These are phyloP conservation scores for Spizellomyces sp. DNA, from an alignment of 192 early-diverging fungal species.

Conservation along the genomic window DNA sequence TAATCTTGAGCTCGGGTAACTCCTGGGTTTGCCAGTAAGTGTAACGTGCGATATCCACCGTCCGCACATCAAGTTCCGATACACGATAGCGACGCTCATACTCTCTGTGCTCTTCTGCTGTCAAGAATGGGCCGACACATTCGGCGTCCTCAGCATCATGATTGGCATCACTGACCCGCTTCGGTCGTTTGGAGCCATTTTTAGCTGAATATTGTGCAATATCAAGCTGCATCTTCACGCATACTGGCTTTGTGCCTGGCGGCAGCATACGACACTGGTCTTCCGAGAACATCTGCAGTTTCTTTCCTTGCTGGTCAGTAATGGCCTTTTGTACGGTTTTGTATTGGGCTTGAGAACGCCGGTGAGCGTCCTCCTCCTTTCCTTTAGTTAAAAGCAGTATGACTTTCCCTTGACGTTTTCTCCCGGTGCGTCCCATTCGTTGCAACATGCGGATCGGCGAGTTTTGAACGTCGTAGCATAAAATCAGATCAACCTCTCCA, in stretches of 20 bases:
- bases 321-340: constrained; percentile 68
- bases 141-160: constrained; percentile 23
- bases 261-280: constrained; percentile 56
- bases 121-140: constrained; percentile 2
- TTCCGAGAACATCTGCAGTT: constrained; percentile 54
- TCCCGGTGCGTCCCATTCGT: constrained; percentile 79
- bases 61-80: not conserved
- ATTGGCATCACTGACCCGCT: constrained; percentile 23
- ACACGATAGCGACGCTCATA: not conserved
- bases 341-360: constrained; percentile 59
- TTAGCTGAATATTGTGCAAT: constrained; percentile 46
- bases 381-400: constrained; percentile 69
- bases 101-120: constrained; percentile 4
- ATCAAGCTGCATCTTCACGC: constrained; percentile 49
- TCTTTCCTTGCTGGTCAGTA: constrained; percentile 44
- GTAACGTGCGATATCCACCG: constrained; percentile 2
- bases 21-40: constrained; percentile 34
- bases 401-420: constrained; percentile 71
- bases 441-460: constrained; percentile 74
- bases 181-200: constrained; percentile 7
- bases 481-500: constrained; percentile 91
- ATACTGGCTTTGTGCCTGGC: constrained; percentile 40
- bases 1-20: constrained; percentile 22
- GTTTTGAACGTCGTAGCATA: constrained; percentile 82
- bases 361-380: constrained; percentile 63